These are phyloP conservation scores for Alternaria sp. DNA, from an alignment of 2,329 filamentous ascomycete species.

Conservation along the genomic window DNA sequence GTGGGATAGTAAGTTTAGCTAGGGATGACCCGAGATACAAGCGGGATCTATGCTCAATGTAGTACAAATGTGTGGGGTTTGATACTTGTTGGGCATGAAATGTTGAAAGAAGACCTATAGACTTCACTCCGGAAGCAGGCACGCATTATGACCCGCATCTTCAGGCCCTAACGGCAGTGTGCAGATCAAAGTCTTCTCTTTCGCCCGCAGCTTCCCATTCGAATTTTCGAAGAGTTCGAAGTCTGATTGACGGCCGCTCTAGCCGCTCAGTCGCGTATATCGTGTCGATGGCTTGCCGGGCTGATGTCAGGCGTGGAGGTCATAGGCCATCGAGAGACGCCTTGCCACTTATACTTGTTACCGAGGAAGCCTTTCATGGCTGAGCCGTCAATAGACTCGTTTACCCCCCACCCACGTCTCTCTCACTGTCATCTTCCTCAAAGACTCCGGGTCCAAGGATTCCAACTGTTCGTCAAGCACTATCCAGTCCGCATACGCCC, in stretches of 20 bases:
- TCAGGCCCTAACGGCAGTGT: background rate
- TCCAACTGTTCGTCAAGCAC: conserved; percentile 69
- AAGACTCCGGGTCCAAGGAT: conserved; percentile 56
- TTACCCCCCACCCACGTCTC: conserved; percentile 74
- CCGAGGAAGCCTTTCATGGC: conserved; percentile 16
- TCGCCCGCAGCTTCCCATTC: background rate
- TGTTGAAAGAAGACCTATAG: background rate
- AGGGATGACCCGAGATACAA: conserved; percentile 3
- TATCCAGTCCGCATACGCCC: conserved; percentile 73
- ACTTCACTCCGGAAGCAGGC: background rate
- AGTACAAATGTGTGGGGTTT: conserved; percentile 5
- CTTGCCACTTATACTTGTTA: background rate
- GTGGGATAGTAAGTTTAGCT: conserved; percentile 16
- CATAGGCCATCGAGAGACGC: background rate
- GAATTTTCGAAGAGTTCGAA: background rate
- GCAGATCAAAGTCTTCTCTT: background rate
- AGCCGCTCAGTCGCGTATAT: background rate
- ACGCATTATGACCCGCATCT: conserved; percentile 4
- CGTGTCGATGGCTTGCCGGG: background rate
- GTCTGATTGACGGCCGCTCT: background rate
- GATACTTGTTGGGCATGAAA: background rate
- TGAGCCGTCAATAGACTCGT: conserved; percentile 45
- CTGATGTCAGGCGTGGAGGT: conserved; percentile 2
- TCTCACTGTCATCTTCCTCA: conserved; percentile 64
- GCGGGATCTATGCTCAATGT: conserved; percentile 12